These are phyloP conservation scores for Daldinia childiae DNA, from an alignment of 495 filamentous ascomycete genomes.

Conservation along the genomic window DNA sequence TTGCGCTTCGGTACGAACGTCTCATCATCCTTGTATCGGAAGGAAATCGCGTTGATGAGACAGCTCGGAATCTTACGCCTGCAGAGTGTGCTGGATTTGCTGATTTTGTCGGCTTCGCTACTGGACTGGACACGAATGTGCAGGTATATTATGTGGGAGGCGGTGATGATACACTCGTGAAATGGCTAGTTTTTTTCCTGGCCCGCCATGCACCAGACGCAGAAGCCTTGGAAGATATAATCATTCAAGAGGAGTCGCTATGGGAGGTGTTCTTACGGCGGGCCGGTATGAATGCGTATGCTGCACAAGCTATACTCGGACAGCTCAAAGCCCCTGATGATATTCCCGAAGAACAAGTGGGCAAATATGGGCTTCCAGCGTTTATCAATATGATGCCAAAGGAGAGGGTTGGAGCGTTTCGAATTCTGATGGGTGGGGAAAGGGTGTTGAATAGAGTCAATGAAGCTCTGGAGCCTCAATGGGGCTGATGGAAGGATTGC, in stretches of 20 bases:
- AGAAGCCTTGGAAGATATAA: slow-evolving; percentile 36
- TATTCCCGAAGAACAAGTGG: slow-evolving; percentile 23
- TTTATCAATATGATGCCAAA: slow-evolving; percentile 66
- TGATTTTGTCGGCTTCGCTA: slow-evolving; percentile 64
- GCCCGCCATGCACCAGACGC: slow-evolving; percentile 49
- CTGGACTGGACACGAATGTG: slow-evolving; percentile 53
- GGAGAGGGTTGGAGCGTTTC: slow-evolving; percentile 58
- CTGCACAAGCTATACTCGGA: slow-evolving; percentile 74
- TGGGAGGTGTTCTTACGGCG: slow-evolving; percentile 80
- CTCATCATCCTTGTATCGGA: slow-evolving; percentile 76
- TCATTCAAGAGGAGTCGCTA: slow-evolving; percentile 62
- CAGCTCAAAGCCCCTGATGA: slow-evolving; percentile 56
- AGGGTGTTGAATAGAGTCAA: slow-evolving; percentile 63
- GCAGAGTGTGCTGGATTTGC: slow-evolving; percentile 63
- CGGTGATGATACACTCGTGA: slow-evolving; percentile 63
- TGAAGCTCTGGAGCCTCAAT: slow-evolving; percentile 48
- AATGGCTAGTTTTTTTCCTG: slow-evolving; percentile 65
- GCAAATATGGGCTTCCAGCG: slow-evolving; percentile 58
- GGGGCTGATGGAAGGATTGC: slow-evolving; percentile 36
- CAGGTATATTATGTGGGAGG: slow-evolving; percentile 65
- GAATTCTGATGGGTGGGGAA: slow-evolving; percentile 60
- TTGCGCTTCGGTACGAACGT: slow-evolving; percentile 71
- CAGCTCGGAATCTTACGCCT: slow-evolving; percentile 49
- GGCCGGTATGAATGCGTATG: slow-evolving; percentile 83
- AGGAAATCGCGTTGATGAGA: slow-evolving; percentile 52